A percentile compares a stretch with the other conserved stretches of the same genome.
Conservation (phyloP, 495 filamentous ascomycete species). For the Darksidea phi region DNA sequence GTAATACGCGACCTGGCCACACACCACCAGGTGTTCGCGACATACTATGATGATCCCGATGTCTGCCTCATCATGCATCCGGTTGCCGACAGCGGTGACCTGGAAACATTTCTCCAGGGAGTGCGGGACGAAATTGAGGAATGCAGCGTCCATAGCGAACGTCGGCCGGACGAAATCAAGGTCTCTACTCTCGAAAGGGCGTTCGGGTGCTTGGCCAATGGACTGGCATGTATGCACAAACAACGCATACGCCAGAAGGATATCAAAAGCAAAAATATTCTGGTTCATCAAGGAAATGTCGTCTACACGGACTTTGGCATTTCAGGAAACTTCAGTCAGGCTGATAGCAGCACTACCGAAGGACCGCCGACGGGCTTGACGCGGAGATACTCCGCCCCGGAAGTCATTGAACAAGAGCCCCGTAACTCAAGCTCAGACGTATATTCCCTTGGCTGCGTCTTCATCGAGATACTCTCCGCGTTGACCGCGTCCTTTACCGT, state of each 20-base stretch:
- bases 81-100: constrained; percentile 8
- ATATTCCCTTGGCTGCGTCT: too few relatives aligned
- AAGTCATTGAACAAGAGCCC: not conserved
- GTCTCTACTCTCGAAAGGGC: not conserved
- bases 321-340: constrained; percentile 5
- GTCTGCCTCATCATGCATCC: constrained; percentile 7
- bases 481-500: too few relatives aligned
- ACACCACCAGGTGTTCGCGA: constrained; percentile 13
- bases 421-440: too few relatives aligned
- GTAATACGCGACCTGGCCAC: not conserved
- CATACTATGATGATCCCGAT: constrained; percentile 5
- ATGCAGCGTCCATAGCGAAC: not conserved
- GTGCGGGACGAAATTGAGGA: not conserved
- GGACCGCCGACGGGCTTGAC: not conserved
- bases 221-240: constrained; percentile 20
- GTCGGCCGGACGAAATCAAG: not conserved
- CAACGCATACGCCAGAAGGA: constrained; percentile 26
- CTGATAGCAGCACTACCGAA: constrained; percentile 1
- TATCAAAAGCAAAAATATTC: constrained; percentile 27
- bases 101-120: constrained; percentile 1
- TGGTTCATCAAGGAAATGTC: constrained; percentile 10
- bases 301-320: constrained; percentile 28
- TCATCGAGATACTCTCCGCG: too few relatives aligned
- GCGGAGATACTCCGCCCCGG: constrained; percentile 17
- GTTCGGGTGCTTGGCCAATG: constrained; percentile 16